Evolutionary conservation across 2,329 filamentous ascomycete species (phyloP).

Genomic region (Pleomassaria siparia): DNA sequence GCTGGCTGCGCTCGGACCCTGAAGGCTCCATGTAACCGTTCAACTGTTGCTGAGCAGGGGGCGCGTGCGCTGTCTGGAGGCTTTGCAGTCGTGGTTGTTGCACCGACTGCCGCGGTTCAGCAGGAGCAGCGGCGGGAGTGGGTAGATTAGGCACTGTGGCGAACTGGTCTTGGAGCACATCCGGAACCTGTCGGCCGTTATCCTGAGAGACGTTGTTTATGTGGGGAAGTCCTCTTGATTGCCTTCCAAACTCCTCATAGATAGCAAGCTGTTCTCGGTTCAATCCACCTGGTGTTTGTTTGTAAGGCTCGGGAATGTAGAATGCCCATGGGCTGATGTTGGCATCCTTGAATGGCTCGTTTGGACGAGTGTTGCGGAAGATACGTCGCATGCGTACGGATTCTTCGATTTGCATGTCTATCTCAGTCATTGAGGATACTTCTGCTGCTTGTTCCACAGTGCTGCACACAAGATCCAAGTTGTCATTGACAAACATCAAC

Average conservation of each 20-base stretch:
- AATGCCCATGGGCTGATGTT: constrained; percentile 87
- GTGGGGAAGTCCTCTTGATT: constrained; percentile 68
- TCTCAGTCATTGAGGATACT: constrained; percentile 88
- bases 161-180: constrained; percentile 64
- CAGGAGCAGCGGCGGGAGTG: constrained; percentile 63
- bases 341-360: constrained; percentile 79
- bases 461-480: constrained; percentile 87
- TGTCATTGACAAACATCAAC: constrained; percentile 98
- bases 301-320: constrained; percentile 91
- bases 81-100: constrained; percentile 50
- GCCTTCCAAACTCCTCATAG: constrained; percentile 92
- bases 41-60: constrained; percentile 51
- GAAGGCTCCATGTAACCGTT: constrained; percentile 61
- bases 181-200: constrained; percentile 61
- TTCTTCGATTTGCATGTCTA: constrained; percentile 86
- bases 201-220: constrained; percentile 60
- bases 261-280: constrained; percentile 93
- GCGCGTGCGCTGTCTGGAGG: constrained; percentile 35
- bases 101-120: constrained; percentile 59
- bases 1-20: constrained; percentile 42
- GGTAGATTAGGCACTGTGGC: constrained; percentile 62
- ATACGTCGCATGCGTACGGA: constrained; percentile 77
- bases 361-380: constrained; percentile 73
- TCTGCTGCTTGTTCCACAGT: constrained; percentile 96
- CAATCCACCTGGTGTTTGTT: constrained; percentile 77